phyloP scores from a whole-genome alignment of 2,329 filamentous ascomycete species.

The Aspergillus candidus region DNA sequence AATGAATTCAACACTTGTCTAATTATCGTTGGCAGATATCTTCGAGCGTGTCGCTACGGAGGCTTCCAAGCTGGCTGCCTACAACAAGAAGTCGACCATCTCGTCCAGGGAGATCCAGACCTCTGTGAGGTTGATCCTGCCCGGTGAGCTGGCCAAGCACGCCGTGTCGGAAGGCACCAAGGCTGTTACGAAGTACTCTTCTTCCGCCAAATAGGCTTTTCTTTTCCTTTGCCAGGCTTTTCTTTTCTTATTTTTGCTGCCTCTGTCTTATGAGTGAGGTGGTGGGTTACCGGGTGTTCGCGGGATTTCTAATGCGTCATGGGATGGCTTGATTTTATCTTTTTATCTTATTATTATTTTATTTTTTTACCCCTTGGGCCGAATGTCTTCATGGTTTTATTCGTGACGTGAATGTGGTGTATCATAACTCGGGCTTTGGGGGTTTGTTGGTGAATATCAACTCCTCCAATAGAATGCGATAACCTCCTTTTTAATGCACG shows the following conservation, averaged over 20 bases:
- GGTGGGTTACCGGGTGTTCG: conserved; percentile 42
- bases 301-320: conserved; percentile 44
- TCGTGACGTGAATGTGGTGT: conserved; percentile 40
- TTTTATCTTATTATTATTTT: neutral
- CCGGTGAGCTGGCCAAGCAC: conserved; percentile 98
- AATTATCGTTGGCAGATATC: conserved; percentile 61
- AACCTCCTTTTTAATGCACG: conserved; percentile 19
- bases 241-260: conserved; percentile 35
- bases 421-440: conserved; percentile 40
- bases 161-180: conserved; percentile 99
- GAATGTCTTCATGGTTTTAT: conserved; percentile 39
- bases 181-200: conserved; percentile 99
- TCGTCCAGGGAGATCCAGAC: conserved; percentile 99
- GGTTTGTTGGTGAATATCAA: conserved; percentile 28
- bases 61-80: conserved; percentile 96
- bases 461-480: conserved; percentile 33
- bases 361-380: conserved; percentile 30
- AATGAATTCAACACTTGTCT: neutral
- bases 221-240: conserved; percentile 52
- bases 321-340: conserved; percentile 41
- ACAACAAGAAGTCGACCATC: conserved; percentile 99
- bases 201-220: conserved; percentile 86
- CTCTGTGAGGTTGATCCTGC: conserved; percentile 94
- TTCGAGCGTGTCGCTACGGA: conserved; percentile 99
- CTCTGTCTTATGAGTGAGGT: conserved; percentile 40